These are phyloP conservation scores for Penicillium sp. DNA, from an alignment of 2,329 filamentous ascomycete genomes.

Conservation along the genomic window DNA sequence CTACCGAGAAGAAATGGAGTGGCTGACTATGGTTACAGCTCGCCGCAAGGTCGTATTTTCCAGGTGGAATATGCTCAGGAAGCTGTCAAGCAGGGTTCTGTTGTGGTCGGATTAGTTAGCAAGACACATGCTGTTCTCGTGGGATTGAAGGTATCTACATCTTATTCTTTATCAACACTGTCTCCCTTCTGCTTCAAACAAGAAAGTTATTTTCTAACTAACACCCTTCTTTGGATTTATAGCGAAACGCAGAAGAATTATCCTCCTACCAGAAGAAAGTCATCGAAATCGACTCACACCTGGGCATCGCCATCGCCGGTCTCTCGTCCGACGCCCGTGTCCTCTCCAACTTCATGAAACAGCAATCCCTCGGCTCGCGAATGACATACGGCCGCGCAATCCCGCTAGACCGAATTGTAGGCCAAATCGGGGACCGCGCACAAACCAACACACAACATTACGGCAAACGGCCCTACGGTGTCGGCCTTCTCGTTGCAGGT, in stretches of 20 bases:
- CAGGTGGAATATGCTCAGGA: conserved; percentile 99
- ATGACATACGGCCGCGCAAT: conserved; percentile 95
- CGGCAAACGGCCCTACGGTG: conserved; percentile 92
- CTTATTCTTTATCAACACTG: background rate
- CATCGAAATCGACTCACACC: conserved; percentile 92
- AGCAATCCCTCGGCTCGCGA: conserved; percentile 92
- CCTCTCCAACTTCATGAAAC: conserved; percentile 99
- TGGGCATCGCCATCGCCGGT: conserved; percentile 91
- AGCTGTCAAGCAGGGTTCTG: conserved; percentile 97
- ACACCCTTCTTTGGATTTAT: conserved; percentile 7
- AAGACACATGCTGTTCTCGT: conserved; percentile 97
- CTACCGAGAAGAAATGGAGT: background rate
- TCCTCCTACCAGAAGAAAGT: conserved; percentile 99
- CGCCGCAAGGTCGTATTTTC: conserved; percentile 97
- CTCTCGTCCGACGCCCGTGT: conserved; percentile 97
- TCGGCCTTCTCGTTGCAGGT: conserved; percentile 86
- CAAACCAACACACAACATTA: conserved; percentile 98
- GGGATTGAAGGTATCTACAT: conserved; percentile 75
- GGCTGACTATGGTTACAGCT: conserved; percentile 54
- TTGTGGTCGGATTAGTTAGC: conserved; percentile 94
- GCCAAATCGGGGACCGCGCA: conserved; percentile 90
- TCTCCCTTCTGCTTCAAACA: conserved; percentile 5
- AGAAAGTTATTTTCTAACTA: conserved; percentile 13
- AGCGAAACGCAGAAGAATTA: conserved; percentile 98
- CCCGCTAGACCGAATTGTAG: conserved; percentile 81